Base-by-base conservation (phyloP, 176 grass and related monocot species). In the Lolium rigidum region DNA sequence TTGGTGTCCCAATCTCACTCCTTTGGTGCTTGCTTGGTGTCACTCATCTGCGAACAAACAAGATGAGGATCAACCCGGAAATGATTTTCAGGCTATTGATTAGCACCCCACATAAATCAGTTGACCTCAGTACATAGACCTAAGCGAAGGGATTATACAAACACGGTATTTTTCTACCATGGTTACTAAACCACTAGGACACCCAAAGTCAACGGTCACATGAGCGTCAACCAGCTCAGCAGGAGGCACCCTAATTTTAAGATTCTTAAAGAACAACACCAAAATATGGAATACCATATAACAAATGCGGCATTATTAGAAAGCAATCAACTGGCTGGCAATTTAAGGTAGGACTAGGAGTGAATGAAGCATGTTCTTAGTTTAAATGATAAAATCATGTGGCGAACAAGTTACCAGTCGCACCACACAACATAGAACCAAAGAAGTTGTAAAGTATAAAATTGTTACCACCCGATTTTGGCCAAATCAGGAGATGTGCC, bases 201-300 rank as follows among this genome's bases (percentile, higher is more conserved):
- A 43, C 7, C 41, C 41, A 43, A 43, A 7, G 8, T 43, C 41
- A 43, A 43, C 41, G 41, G 41, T 43, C 41, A 43, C 41, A 43
- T 43, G 41, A 43, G 41, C 41, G 0, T 43, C 41, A 43, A 7
- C 41, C 41, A 43, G 7, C 1, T 43, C 41, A 43, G 4, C 41
- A 43, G 41, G 41, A 5, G 7, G 41, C 7, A 43, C 41, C 41
- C 41, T 43, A 7, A 3, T 83, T 83, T 18, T 12, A 67, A 49
- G 35, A 48, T 87, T 83, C 49, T 75, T 56, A 60, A 87, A 66
- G 47, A 18, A 79, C 47, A 81, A 47, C 9, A 87, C 9, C 22
- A 59, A 87, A 65, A 83, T 79, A 66, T n/a, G 25, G 28, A 77
- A 77, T 31, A 72, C 39, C 64, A 73, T 65, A 75, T 21, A 78